Base-by-base conservation (phyloP, 306 rosid species). In the Begonia loranthoides region DNA sequence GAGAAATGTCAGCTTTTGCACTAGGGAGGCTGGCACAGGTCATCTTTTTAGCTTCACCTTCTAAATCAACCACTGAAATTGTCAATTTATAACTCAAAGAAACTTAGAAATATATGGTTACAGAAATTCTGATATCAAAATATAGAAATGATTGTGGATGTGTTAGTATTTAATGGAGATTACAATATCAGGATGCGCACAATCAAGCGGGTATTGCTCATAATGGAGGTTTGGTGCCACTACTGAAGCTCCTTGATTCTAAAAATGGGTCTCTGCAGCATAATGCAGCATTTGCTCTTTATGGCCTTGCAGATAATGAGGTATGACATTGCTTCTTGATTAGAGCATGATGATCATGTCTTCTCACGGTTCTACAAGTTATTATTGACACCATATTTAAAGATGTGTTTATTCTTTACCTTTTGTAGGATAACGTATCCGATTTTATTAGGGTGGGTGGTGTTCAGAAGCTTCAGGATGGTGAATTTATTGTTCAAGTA, bases 11-110 rank as follows among this genome's bases (percentile, higher is more conserved):
- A 45, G 99, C 99, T 66, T 90, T 90, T 74, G 99, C 99, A 6
- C 67, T 90, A 75, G 99, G 99, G 67, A 78, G 99, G 76, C 73
- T 90, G 68, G 99, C 99, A 49, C 95, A 90, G 99, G 99, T 90
- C 54, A 61, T 13, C 51, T 38, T 55, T 13, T 52, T 55, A 14
- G 12, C 21, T 55, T 14, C 45, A 14, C 45, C 58, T 12, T 33
- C 15, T 57, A 13, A 13, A 59, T 17, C 17, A 15, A 50, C n/a
- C 36, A 28, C 5, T 5, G 36, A 28, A 10, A 22, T 13, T 60
- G 5, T 9, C 13, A 41, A 17, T 47, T 33, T 48, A 16, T 17
- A 6, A 15, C 33, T 46, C 9, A 8, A 6, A 9, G 0, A 28
- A 28, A 28, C 36, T 7, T 0, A 28, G 36, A 28, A 28, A 5